These are phyloP conservation scores for Microbotryum saponariae DNA, from an alignment of 1,284 basidiomycete genomes.

Conservation along the genomic window DNA sequence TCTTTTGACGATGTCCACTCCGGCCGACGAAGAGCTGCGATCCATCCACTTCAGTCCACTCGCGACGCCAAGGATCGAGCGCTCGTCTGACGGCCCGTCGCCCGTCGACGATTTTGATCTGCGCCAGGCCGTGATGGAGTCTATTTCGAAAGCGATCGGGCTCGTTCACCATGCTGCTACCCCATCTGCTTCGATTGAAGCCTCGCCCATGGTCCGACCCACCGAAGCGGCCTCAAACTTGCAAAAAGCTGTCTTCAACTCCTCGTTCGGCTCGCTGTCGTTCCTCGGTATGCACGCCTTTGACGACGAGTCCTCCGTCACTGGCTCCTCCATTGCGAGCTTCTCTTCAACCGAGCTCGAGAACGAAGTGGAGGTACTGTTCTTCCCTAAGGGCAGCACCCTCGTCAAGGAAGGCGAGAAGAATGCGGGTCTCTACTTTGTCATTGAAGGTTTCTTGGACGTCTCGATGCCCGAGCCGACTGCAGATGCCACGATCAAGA, in stretches of 20 bases:
- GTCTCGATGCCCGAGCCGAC: slow-evolving; percentile 62
- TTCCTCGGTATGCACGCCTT: slow-evolving; percentile 62
- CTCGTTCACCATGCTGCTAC: slow-evolving; percentile 69
- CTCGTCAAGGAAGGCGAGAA: slow-evolving; percentile 84
- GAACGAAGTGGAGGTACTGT: slow-evolving; percentile 92
- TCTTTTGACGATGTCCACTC: slow-evolving; percentile 30
- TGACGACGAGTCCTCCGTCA: slow-evolving; percentile 40
- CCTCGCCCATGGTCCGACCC: slow-evolving; percentile 30
- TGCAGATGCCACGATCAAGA: not conserved
- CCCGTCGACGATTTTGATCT: slow-evolving; percentile 60
- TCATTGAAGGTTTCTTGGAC: slow-evolving; percentile 95
- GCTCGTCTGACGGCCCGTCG: slow-evolving; percentile 13
- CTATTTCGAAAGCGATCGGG: slow-evolving; percentile 95
- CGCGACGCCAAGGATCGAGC: slow-evolving; percentile 26
- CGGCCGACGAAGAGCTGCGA: slow-evolving; percentile 3
- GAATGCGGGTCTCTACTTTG: slow-evolving; percentile 89
- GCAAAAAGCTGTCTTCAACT: slow-evolving; percentile 48
- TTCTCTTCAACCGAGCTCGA: slow-evolving; percentile 62
- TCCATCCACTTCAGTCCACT: not conserved
- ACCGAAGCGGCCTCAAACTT: slow-evolving; percentile 23
- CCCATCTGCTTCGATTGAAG: slow-evolving; percentile 26
- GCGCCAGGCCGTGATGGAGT: slow-evolving; percentile 88
- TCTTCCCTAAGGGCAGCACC: slow-evolving; percentile 77
- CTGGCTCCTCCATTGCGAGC: slow-evolving; percentile 27
- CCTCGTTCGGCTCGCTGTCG: slow-evolving; percentile 77